Evolutionary conservation across 1,284 basidiomycete species (phyloP).

Genomic region (Moesziomyces sp.): DNA sequence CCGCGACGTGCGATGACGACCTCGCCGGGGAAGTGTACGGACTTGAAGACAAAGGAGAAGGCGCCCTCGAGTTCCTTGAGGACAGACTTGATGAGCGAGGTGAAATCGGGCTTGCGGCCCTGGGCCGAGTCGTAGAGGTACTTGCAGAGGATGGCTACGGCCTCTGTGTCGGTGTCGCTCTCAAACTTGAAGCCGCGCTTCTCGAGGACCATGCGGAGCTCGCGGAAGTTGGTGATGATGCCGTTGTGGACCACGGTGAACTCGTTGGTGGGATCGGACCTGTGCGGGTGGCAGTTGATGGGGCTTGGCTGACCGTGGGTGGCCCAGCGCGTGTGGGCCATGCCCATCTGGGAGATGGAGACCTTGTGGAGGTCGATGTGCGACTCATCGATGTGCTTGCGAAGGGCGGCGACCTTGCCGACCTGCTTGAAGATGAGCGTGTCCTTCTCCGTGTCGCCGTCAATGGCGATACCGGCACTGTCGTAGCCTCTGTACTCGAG

Average conservation of each 20-base stretch:
- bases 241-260: conserved; percentile 98
- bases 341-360: conserved; percentile 89
- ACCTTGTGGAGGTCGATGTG: conserved; percentile 82
- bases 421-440: conserved; percentile 96
- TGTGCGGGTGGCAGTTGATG: conserved; percentile 94
- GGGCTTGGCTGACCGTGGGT: conserved; percentile 90
- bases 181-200: conserved; percentile 95
- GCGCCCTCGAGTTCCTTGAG: conserved; percentile 98
- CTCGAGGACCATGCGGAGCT: conserved; percentile 90
- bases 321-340: conserved; percentile 99
- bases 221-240: conserved; percentile 94
- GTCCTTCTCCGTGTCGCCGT: conserved; percentile 84
- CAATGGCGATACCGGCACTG: conserved; percentile 89
- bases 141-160: conserved; percentile 93
- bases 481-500: conserved; percentile 99
- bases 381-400: conserved; percentile 87
- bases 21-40: conserved; percentile 93
- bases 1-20: conserved; percentile 95
- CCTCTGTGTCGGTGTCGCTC: conserved; percentile 98
- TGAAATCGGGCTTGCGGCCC: conserved; percentile 88
- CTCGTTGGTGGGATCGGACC: conserved; percentile 82
- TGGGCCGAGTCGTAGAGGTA: conserved; percentile 96
- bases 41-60: conserved; percentile 99
- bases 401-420: conserved; percentile 93
- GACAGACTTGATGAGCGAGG: conserved; percentile 91